Conservation (phyloP, 1,284 basidiomycete species). For the Trametes pubescens region DNA sequence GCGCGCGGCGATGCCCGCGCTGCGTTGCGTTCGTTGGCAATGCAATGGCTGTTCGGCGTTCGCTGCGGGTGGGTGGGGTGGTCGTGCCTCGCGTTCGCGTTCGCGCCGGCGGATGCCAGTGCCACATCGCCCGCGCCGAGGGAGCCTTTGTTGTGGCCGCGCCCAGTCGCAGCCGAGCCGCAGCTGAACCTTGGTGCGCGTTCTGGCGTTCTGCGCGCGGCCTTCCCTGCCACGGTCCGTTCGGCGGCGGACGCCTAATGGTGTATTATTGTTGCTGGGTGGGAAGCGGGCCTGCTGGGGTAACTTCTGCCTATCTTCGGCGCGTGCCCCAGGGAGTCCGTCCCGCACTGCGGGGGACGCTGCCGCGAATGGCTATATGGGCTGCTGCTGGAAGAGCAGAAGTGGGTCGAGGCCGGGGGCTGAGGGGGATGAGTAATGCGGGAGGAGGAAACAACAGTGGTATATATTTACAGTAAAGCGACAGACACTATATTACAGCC, state of each 20-base stretch:
- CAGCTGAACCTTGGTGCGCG: conserved; percentile 15
- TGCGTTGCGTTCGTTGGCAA: too few species aligned
- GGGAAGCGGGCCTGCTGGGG: conserved; percentile 18
- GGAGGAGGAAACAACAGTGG: conserved; percentile 14
- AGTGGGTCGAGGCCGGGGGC: not conserved
- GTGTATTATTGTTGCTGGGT: conserved; percentile 7
- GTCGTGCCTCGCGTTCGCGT: too few species aligned
- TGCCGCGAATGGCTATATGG: not conserved
- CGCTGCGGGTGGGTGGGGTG: too few species aligned
- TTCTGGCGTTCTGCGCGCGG: not conserved
- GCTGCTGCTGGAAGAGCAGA: not conserved
- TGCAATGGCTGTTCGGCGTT: not conserved
- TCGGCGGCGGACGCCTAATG: conserved; percentile 13
- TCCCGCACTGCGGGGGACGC: conserved; percentile 6
- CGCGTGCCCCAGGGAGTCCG: conserved; percentile 18
- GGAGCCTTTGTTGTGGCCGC: conserved; percentile 16
- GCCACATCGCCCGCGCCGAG: conserved; percentile 14
- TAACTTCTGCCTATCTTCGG: conserved; percentile 35
- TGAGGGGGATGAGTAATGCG: not conserved
- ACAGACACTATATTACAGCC: conserved; percentile 38
- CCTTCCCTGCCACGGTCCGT: conserved; percentile 8
- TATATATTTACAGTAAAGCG: conserved; percentile 36
- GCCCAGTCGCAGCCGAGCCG: conserved; percentile 14
- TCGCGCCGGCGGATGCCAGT: not conserved
- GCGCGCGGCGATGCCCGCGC: conserved; percentile 9